Base-by-base conservation (phyloP, 108 stramenopile genomes). In the Cyclotella atomus region DNA sequence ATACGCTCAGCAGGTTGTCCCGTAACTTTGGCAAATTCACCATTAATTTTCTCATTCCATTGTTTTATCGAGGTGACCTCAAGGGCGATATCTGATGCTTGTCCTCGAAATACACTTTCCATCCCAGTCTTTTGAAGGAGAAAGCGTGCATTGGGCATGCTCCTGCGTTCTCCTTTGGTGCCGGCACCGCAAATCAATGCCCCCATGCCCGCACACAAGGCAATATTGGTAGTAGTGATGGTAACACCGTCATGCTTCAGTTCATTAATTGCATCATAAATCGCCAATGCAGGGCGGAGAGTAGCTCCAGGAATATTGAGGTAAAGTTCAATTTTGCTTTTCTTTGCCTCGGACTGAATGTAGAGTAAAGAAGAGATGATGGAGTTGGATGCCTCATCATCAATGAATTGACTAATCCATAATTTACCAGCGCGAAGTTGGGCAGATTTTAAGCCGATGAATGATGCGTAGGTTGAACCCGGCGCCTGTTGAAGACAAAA, bases 61-160 rank as follows among this genome's bases (percentile, higher is more conserved):
- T 87, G 74, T 54, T 91, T 88, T 36, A 89, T 60, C 64, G 86
- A 86, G 30, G 76, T 75, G 27, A 97, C 95, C 80, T 96, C 93
- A 33, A 94, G 75, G 1, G 80, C 94, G 73, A 97, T 95, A 75
- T 96, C 92, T 5, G 82, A 84, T 17, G 97, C 96, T 73, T 97
- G 95, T 65, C 97, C 97, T 36, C 71, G 90, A 82, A 94, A 88
- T 12, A 82, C 81, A 36, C 89, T 59, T 30, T 97, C 95, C 77
- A 97, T 88, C 12, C 96, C 97, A n/a, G 89, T 91, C 50, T 88
- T 87, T 77, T 95, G 92, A 70, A 98, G 77, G 45, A 98, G 72
- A 76, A 95, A 98, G 14, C 96, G 87, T 4, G 95, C 80, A 71
- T 98, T 97, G 75, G 97, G 96, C 83, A 96, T 81, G 44, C 92